Conservation (phyloP, 2,329 filamentous ascomycete genomes). For the Fusarium sp. region DNA sequence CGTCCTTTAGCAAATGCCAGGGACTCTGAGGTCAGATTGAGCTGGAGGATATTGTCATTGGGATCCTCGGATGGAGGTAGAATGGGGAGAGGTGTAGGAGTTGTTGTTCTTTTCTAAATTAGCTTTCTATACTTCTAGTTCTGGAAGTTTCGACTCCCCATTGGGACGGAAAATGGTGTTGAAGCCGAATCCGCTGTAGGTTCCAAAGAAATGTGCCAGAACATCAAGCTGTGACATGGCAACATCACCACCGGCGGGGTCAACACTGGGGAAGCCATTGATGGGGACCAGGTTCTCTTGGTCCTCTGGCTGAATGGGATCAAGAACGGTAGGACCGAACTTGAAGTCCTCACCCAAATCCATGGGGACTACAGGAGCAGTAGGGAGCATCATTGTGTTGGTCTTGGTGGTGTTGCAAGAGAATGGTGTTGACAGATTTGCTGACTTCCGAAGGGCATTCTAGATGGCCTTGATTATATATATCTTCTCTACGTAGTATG, state of each 20-base stretch:
- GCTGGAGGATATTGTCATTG: slow-evolving; percentile 47
- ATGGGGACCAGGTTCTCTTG: neutral
- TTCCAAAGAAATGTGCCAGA: slow-evolving; percentile 40
- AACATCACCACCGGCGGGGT: slow-evolving; percentile 3
- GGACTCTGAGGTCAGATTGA: slow-evolving; percentile 51
- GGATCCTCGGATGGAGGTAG: slow-evolving; percentile 16
- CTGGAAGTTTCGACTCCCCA: neutral
- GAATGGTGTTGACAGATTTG: no score
- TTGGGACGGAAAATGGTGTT: slow-evolving; percentile 52
- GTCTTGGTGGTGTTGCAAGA: neutral
- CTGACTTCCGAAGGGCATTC: neutral
- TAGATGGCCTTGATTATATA: neutral
- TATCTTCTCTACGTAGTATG: neutral
- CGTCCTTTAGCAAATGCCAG: slow-evolving; percentile 45
- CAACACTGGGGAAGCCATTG: slow-evolving; percentile 7
- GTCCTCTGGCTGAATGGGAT: slow-evolving; percentile 21
- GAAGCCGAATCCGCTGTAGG: slow-evolving; percentile 48
- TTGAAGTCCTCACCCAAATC: slow-evolving; percentile 23
- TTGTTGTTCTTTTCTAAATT: slow-evolving; percentile 6
- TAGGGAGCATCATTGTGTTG: slow-evolving; percentile 10
- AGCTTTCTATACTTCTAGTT: no score
- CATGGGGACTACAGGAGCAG: slow-evolving; percentile 21
- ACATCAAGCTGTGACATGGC: slow-evolving; percentile 31
- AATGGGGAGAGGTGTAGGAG: slow-evolving; percentile 23
- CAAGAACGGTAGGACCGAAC: slow-evolving; percentile 26